phyloP scores from a whole-genome alignment of 2,329 filamentous ascomycete genomes.

The Epichloe sylvatica region DNA sequence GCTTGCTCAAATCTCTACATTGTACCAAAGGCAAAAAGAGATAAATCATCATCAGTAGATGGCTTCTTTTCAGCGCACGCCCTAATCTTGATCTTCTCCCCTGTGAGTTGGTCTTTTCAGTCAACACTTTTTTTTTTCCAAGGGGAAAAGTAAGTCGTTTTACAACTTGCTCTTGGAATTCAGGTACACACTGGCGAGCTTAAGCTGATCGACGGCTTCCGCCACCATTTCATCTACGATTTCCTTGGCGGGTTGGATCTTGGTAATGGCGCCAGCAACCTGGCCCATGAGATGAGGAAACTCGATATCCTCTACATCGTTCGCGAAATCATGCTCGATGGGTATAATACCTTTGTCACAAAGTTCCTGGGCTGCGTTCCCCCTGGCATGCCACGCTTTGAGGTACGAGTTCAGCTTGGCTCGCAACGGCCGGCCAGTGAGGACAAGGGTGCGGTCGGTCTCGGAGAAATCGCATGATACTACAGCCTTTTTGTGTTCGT shows the following conservation, averaged over 20 bases:
- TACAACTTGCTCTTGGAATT: slow-evolving; percentile 28
- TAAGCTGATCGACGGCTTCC: slow-evolving; percentile 57
- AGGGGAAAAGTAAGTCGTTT: slow-evolving; percentile 5
- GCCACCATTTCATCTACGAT: slow-evolving; percentile 88
- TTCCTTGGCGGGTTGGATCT: slow-evolving; percentile 64
- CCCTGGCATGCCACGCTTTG: slow-evolving; percentile 62
- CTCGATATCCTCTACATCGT: slow-evolving; percentile 62
- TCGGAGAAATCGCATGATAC: slow-evolving; percentile 66
- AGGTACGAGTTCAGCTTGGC: slow-evolving; percentile 77
- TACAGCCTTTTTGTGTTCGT: slow-evolving; percentile 72
- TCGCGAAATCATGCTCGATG: slow-evolving; percentile 67
- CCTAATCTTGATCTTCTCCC: no score
- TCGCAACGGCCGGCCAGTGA: slow-evolving; percentile 69
- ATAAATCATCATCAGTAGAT: no score
- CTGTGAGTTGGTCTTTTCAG: no score
- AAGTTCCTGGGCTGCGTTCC: slow-evolving; percentile 64
- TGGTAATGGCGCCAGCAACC: slow-evolving; percentile 64
- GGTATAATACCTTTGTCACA: slow-evolving; percentile 68
- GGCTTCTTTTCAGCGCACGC: no score
- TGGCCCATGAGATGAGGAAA: slow-evolving; percentile 88
- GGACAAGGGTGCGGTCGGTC: slow-evolving; percentile 68
- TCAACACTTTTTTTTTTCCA: no score
- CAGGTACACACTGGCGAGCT: slow-evolving; percentile 47
- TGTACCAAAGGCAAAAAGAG: no score
- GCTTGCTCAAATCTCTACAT: no score